These are phyloP conservation scores for Barbarea vulgaris DNA, from an alignment of 345 rosid species.

Conservation along the genomic window DNA sequence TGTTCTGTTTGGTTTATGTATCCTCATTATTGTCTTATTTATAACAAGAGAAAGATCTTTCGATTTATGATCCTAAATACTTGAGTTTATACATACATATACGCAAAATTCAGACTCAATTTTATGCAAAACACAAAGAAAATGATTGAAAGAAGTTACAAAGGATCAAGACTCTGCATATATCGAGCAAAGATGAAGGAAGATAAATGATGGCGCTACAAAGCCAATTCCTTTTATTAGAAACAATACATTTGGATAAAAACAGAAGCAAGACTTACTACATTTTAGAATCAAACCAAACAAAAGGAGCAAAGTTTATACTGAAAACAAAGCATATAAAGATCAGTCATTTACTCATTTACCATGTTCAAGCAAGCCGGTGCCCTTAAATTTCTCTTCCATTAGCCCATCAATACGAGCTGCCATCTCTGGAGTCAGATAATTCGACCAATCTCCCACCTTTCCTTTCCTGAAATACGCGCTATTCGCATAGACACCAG, in stretches of 20 bases:
- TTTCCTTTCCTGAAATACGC: conserved; percentile 44
- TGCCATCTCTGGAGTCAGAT: conserved; percentile 44
- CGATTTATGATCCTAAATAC: neutral
- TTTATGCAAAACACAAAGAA: neutral
- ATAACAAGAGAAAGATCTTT: conserved; percentile 22
- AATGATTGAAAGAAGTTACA: neutral
- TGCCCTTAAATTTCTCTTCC: conserved; percentile 36
- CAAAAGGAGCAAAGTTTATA: neutral
- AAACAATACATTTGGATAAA: neutral
- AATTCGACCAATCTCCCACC: conserved; percentile 50
- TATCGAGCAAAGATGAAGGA: neutral
- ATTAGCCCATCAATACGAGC: conserved; percentile 38
- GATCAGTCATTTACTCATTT: conserved; percentile 8
- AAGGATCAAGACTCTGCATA: neutral
- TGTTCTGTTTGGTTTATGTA: conserved; percentile 16
- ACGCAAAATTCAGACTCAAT: neutral
- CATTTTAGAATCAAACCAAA: neutral
- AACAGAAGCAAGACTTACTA: neutral
- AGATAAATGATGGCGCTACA: neutral
- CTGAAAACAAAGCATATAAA: neutral
- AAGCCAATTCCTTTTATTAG: neutral
- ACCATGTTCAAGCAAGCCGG: conserved; percentile 37
- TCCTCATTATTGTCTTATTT: neutral
- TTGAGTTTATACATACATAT: neutral
- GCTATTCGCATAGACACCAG: conserved; percentile 26